Base-by-base conservation (phyloP, 345 rosid genomes). In the Sapria himalayana region DNA sequence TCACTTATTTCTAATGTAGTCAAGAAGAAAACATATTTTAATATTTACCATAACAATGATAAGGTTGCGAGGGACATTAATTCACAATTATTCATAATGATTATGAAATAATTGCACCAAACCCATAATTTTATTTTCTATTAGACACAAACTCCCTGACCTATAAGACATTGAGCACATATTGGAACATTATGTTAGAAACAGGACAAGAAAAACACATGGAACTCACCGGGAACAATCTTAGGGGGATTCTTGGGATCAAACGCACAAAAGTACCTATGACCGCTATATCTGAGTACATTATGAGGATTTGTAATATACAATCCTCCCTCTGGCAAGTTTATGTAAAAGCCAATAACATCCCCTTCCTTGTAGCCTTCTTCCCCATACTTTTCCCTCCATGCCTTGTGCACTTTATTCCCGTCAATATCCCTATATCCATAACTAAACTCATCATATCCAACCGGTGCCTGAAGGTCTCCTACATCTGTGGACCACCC, bases 401-500 rank as follows among this genome's bases (percentile, higher is more conserved):
- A 55, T 35, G 94, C 98, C 66, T 82, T 89, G 33, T 89, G 98
- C 49, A 89, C 66, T 74, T 89, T 89, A 55, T 91, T 74, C 42
- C 98, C 98, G 72, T 89, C 98, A 59, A 82, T 60, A 37, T 82
- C 98, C 55, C 98, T 72, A 16, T 76, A 89, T 31, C 93, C 98
- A 32, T 68, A 89, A 55, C 98, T 82, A 49, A 81, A 76, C 25
- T 70, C 81, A 55, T 89, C 98, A 3, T 76, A 82, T 15, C 98
- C 98, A 3, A 89, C 94, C 0, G 98, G 98, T 2, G 94, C 98
- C 61, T 89, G 98, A 67, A 89, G 58, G 62, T 89, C 98, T 4
- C 93, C 94, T 53, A 81, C 82, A 70, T 89, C 85, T 1, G 78
- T 82, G 5, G 93, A 82, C 94, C 94, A 89, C 1, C 98, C 98